phyloP scores from a whole-genome alignment of 1,139 yeast genomes.

The Geotrichum fermentans region DNA sequence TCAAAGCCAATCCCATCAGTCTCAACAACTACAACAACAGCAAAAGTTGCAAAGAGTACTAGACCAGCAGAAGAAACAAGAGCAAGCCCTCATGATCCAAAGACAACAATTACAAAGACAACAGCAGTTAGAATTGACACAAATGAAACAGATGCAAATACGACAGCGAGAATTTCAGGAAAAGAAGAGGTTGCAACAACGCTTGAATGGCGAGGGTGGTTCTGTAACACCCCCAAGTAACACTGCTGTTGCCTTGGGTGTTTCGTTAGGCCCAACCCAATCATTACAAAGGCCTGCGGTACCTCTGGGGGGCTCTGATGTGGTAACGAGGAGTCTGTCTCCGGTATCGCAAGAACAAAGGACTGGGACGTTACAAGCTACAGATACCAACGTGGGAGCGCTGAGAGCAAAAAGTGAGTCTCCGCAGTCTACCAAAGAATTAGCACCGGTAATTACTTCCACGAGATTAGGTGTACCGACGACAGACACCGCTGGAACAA shows the following conservation, averaged over 20 bases:
- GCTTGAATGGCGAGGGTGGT: background rate
- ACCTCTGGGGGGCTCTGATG: background rate
- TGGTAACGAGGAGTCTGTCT: conserved; percentile 3
- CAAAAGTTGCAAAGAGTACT: conserved; percentile 26
- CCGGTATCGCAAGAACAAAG: background rate
- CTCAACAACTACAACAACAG: conserved; percentile 26
- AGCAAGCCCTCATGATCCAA: conserved; percentile 25
- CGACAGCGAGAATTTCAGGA: conserved; percentile 5
- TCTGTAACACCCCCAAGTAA: background rate
- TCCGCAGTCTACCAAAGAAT: conserved; percentile 1
- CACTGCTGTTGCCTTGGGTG: background rate
- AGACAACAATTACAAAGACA: conserved; percentile 25
- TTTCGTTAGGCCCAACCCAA: background rate
- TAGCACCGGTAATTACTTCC: too few relatives aligned
- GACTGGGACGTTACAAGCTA: background rate
- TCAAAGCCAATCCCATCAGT: conserved; percentile 19
- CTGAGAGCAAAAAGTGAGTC: conserved; percentile 5
- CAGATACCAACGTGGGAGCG: background rate
- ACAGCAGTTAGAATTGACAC: conserved; percentile 24
- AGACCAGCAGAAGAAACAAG: conserved; percentile 28
- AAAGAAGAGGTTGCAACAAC: conserved; percentile 1
- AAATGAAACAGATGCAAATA: conserved; percentile 24
- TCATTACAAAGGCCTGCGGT: background rate
- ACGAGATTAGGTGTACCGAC: too few relatives aligned
- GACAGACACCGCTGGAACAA: too few relatives aligned